Conservation (phyloP, 768 basidiomycete species). For the Dacryopinax primogenitus region DNA sequence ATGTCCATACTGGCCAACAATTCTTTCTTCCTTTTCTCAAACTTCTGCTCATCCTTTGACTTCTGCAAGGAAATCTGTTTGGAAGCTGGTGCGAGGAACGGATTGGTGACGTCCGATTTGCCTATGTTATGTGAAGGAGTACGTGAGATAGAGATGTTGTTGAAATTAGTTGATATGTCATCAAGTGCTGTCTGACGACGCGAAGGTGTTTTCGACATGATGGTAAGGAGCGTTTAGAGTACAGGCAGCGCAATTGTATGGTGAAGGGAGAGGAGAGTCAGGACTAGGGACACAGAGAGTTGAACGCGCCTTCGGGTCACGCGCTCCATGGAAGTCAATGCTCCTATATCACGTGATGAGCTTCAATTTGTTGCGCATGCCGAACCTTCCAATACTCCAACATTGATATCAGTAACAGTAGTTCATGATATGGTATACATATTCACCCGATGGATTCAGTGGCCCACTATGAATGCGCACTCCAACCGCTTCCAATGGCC, state of each 20-base stretch:
- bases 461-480: conserved; percentile 2
- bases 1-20: neutral
- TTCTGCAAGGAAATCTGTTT: neutral
- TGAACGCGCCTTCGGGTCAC: too few relatives aligned
- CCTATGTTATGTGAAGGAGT: neutral
- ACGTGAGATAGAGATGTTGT: neutral
- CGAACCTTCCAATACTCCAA: too few relatives aligned
- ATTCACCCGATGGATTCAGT: too few relatives aligned
- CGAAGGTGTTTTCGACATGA: neutral
- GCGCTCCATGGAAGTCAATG: too few relatives aligned
- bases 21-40: neutral
- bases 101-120: conserved; percentile 3
- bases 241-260: neutral
- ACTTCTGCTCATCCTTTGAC: neutral
- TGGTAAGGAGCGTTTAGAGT: neutral
- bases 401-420: too few relatives aligned
- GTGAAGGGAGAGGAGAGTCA: neutral
- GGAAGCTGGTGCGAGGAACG: neutral
- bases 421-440: neutral
- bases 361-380: too few relatives aligned
- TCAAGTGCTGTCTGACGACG: neutral
- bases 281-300: neutral
- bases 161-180: conserved; percentile 2
- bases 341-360: too few relatives aligned
- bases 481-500: conserved; percentile 12